Percentiles rank a stretch among this genome's conserved stretches.
These are phyloP conservation scores for Friedmanniomyces simplex DNA, from an alignment of 495 filamentous ascomycete genomes.

Conservation along the genomic window DNA sequence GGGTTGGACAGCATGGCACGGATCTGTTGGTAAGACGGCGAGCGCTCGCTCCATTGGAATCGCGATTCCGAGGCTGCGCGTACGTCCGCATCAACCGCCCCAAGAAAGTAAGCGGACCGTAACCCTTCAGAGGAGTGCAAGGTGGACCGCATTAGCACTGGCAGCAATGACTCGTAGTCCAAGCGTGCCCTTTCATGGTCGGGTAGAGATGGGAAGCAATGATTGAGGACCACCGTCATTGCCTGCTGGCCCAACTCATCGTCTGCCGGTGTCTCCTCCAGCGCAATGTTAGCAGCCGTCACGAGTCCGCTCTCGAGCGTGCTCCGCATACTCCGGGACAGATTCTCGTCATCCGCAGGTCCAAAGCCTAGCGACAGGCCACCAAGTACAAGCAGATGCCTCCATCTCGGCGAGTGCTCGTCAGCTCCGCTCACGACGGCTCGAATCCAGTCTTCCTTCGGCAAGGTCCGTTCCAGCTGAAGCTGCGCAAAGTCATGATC, in stretches of 20 bases:
- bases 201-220: conserved; percentile 64
- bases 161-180: conserved; percentile 63
- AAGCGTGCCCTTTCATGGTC: conserved; percentile 45
- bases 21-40: conserved; percentile 39
- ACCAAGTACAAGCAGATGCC: conserved; percentile 69
- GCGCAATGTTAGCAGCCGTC: conserved; percentile 65
- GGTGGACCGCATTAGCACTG: conserved; percentile 55
- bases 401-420: conserved; percentile 74
- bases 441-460: conserved; percentile 66
- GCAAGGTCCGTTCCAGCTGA: conserved; percentile 14
- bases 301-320: conserved; percentile 69
- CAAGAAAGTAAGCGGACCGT: conserved; percentile 72
- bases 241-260: conserved; percentile 48
- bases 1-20: conserved; percentile 46
- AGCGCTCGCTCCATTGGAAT: conserved; percentile 60
- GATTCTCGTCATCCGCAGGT: conserved; percentile 49
- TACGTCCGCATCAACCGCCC: conserved; percentile 65
- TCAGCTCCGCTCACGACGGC: conserved; percentile 78
- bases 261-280: conserved; percentile 44
- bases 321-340: conserved; percentile 51
- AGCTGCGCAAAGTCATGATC: conserved; percentile 5
- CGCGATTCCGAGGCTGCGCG: conserved; percentile 48
- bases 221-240: conserved; percentile 64
- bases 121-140: conserved; percentile 65
- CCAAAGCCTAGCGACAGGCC: conserved; percentile 80